Percentiles rank a stretch among this genome's conserved stretches.
Conservation (phyloP, 2,329 filamentous ascomycete species). For the Neofusicoccum laricinum region DNA sequence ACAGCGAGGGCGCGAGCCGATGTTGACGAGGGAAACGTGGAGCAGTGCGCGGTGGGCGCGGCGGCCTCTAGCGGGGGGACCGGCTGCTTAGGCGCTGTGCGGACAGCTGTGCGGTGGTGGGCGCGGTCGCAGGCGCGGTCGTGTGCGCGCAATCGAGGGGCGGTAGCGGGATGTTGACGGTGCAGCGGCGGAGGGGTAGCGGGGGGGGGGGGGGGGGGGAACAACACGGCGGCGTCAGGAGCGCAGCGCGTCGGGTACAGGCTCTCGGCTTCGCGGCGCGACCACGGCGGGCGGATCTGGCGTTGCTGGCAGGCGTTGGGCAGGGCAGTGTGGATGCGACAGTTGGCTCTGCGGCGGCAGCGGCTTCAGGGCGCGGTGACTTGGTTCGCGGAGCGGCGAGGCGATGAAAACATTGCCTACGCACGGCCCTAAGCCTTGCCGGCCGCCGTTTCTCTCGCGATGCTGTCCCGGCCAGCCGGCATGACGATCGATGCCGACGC, state of each 20-base stretch:
- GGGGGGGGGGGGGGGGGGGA: neutral
- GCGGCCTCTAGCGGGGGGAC: neutral
- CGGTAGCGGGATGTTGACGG: neutral
- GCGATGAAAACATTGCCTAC: constrained; percentile 1
- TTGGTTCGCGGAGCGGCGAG: constrained; percentile 8
- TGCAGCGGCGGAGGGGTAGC: constrained; percentile 5
- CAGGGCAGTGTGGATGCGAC: constrained; percentile 1
- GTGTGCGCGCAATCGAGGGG: constrained; percentile 1
- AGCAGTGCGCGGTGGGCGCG: neutral
- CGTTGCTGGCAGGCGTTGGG: neutral
- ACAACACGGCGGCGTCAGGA: constrained; percentile 3
- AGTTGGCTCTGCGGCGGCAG: constrained; percentile 5
- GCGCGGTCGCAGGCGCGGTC: neutral
- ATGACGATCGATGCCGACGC: constrained; percentile 7
- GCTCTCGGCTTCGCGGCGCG: neutral
- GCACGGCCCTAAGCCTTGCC: constrained; percentile 3
- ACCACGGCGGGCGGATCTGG: constrained; percentile 1
- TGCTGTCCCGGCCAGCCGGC: neutral
- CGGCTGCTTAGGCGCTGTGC: neutral
- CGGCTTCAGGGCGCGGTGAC: constrained; percentile 5
- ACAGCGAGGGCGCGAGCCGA: neutral
- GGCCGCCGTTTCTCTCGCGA: neutral
- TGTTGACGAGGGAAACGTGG: neutral
- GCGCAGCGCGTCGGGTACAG: constrained; percentile 3
- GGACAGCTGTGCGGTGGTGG: neutral